phyloP scores from a whole-genome alignment of 306 rosid genomes.

The Cucurbita ficifolia region DNA sequence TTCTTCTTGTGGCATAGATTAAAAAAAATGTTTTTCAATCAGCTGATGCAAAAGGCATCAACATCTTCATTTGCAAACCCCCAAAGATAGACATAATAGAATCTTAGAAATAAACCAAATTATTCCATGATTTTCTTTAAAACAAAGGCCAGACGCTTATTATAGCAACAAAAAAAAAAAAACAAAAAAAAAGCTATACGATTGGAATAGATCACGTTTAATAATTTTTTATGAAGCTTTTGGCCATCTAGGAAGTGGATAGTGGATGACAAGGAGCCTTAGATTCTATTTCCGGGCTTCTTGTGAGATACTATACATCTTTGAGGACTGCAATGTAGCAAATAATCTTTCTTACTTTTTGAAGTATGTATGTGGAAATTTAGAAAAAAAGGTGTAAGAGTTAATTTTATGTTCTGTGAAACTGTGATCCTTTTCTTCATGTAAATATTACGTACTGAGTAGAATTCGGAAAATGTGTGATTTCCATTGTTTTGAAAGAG shows the following conservation, averaged over 20 bases:
- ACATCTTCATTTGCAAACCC: neutral
- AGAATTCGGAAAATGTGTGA: neutral
- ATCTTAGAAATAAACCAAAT: neutral
- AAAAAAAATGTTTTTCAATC: neutral
- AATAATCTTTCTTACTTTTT: neutral
- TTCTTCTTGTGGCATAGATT: neutral
- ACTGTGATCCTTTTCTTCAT: neutral
- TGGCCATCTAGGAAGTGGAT: neutral
- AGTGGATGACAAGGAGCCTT: neutral
- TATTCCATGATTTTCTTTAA: neutral
- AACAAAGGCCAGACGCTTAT: neutral
- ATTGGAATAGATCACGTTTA: neutral
- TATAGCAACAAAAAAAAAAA: no score
- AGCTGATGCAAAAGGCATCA: neutral
- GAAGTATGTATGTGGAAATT: neutral
- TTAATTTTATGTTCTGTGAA: neutral
- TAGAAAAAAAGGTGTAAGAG: neutral
- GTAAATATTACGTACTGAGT: neutral
- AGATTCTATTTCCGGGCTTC: neutral
- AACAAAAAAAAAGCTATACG: neutral
- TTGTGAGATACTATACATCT: neutral
- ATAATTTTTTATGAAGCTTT: neutral
- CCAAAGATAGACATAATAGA: neutral
- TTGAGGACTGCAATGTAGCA: neutral
- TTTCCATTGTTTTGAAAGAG: neutral